A percentile compares a stretch with the other conserved stretches of the same genome.
Evolutionary conservation across 371 early-diverging fungal species (phyloP).

Genomic region (Lichtheimia corymbifera): DNA sequence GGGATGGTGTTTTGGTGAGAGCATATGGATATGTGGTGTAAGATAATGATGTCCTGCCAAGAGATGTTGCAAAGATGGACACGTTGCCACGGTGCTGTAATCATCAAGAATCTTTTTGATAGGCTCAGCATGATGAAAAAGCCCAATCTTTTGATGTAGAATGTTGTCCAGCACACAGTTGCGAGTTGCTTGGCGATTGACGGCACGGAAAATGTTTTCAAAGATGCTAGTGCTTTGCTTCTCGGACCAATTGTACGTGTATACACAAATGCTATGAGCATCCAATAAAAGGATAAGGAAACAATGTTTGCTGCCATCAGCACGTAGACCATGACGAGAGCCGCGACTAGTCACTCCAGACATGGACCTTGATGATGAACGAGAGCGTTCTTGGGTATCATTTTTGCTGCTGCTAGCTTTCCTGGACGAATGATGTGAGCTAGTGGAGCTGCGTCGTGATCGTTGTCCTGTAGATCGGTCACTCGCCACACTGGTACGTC

Average conservation of each 20-base stretch:
- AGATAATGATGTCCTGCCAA: conserved; percentile 5
- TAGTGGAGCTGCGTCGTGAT: conserved; percentile 38
- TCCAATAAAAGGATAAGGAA: conserved; percentile 67
- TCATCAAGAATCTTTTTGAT: conserved; percentile 25
- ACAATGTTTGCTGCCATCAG: conserved; percentile 50
- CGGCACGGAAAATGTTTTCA: conserved; percentile 32
- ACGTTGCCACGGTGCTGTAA: conserved; percentile 6
- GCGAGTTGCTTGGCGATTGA: conserved; percentile 56
- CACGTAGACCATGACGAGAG: conserved; percentile 4
- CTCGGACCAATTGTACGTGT: conserved; percentile 76
- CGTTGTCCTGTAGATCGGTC: conserved; percentile 30
- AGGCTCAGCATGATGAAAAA: conserved; percentile 60
- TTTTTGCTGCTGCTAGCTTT: conserved; percentile 2
- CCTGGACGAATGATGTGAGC: conserved; percentile 15
- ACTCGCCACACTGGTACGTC: conserved; percentile 50
- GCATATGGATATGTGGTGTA: conserved; percentile 23
- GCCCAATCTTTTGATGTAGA: conserved; percentile 72
- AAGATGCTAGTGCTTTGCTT: conserved; percentile 59
- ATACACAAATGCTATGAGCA: conserved; percentile 57
- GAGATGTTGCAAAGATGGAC: conserved; percentile 7
- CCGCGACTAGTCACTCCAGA: conserved; percentile 8
- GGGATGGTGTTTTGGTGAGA: conserved; percentile 26
- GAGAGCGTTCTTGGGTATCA: conserved; percentile 23
- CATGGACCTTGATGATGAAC: conserved; percentile 28
- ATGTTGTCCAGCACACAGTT: conserved; percentile 58